Conservation (phyloP, 768 basidiomycete genomes). For the Hirschioporus abietinus region DNA sequence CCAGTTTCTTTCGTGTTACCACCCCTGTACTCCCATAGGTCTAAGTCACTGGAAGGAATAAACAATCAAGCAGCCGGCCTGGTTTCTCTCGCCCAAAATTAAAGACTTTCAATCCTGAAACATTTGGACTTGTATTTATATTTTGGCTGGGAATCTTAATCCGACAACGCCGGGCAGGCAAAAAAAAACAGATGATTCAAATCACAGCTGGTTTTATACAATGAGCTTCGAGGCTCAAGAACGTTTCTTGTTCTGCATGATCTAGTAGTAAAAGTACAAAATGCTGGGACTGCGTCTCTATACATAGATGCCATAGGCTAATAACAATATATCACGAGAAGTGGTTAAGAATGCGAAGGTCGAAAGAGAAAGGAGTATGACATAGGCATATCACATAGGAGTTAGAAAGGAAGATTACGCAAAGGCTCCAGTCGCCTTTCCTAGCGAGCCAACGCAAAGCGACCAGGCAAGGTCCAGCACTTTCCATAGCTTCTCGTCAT, state of each 20-base stretch:
- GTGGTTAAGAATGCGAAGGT: background rate
- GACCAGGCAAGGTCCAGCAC: conserved; percentile 68
- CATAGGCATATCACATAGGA: background rate
- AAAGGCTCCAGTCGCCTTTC: conserved; percentile 5
- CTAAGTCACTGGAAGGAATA: no score
- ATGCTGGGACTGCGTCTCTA: background rate
- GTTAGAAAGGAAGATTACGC: background rate
- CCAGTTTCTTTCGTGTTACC: no score
- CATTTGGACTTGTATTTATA: no score
- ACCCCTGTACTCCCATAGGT: no score
- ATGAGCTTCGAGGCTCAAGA: background rate
- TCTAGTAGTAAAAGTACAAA: background rate
- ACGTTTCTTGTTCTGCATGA: background rate
- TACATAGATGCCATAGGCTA: background rate
- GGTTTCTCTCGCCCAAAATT: no score
- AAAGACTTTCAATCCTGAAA: no score
- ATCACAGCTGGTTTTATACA: background rate
- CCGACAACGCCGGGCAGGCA: no score
- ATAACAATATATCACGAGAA: background rate
- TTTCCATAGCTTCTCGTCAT: conserved; percentile 61
- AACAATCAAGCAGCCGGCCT: no score
- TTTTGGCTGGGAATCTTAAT: no score
- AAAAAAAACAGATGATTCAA: background rate
- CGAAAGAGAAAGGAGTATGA: background rate
- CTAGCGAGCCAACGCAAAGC: conserved; percentile 51